Evolutionary conservation across 2,329 filamentous ascomycete genomes (phyloP).

Genomic region (Zalaria obscura): DNA sequence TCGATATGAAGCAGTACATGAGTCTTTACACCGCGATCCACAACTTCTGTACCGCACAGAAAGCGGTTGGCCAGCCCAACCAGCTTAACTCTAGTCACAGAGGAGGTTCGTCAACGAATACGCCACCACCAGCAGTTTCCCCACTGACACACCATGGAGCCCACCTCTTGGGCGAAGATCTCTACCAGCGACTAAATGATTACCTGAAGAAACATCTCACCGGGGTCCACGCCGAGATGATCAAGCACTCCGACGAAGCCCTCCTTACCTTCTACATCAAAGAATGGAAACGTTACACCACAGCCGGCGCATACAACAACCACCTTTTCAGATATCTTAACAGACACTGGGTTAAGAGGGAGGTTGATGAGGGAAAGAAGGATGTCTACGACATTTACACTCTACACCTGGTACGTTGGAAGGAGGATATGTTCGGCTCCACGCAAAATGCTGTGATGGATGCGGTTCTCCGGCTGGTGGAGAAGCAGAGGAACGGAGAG

Average conservation of each 20-base stretch:
- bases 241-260: conserved; percentile 75
- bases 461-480: conserved; percentile 84
- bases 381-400: conserved; percentile 98
- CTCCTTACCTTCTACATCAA: conserved; percentile 86
- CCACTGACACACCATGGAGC: conserved; percentile 36
- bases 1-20: conserved; percentile 97
- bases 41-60: conserved; percentile 98
- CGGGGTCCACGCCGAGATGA: conserved; percentile 57
- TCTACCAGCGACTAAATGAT: conserved; percentile 80
- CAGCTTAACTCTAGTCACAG: conserved; percentile 45
- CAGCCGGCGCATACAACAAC: conserved; percentile 92
- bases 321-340: conserved; percentile 95
- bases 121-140: background rate
- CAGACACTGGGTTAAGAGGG: conserved; percentile 95
- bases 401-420: conserved; percentile 89
- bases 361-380: conserved; percentile 98
- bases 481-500: conserved; percentile 94
- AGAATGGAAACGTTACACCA: conserved; percentile 93
- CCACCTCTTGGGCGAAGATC: conserved; percentile 85
- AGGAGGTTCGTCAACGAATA: conserved; percentile 43
- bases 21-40: conserved; percentile 94
- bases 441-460: conserved; percentile 87
- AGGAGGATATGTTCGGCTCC: conserved; percentile 71
- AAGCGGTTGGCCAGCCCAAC: conserved; percentile 51
- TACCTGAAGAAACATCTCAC: conserved; percentile 70